Conservation (phyloP, 805 yeast species). For the Kodamaea neixiangensis region DNA sequence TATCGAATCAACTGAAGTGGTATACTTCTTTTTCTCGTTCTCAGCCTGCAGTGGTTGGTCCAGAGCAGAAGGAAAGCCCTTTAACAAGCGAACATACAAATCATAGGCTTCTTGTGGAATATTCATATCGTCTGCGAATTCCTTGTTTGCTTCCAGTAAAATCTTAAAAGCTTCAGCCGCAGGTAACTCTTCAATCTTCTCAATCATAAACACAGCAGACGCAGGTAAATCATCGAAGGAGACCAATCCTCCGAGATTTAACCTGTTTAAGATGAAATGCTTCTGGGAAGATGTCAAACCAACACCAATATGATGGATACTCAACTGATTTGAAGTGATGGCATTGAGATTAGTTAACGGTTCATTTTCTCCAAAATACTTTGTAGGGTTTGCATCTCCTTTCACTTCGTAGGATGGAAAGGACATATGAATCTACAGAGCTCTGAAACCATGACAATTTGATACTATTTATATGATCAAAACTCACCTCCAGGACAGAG, state of each 20-base stretch:
- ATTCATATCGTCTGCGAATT: conserved; percentile 50
- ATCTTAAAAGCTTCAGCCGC: conserved; percentile 42
- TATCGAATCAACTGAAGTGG: not conserved
- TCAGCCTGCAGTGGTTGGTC: not conserved
- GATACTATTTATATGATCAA: too few relatives aligned
- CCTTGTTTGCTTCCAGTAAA: conserved; percentile 38
- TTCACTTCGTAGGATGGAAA: not conserved
- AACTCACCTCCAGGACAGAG: too few relatives aligned
- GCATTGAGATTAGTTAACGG: conserved; percentile 18
- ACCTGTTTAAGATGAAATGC: conserved; percentile 26
- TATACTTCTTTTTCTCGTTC: not conserved
- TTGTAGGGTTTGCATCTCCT: too few relatives aligned
- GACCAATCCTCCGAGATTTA: conserved; percentile 26
- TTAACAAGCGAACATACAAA: conserved; percentile 25
- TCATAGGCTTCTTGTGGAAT: conserved; percentile 40
- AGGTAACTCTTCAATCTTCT: conserved; percentile 29
- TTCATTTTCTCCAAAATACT: conserved; percentile 8
- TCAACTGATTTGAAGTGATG: conserved; percentile 23
- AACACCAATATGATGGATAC: conserved; percentile 24
- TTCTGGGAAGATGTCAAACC: conserved; percentile 29
- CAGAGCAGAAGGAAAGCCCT: not conserved
- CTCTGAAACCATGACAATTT: too few relatives aligned
- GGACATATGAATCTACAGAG: too few relatives aligned
- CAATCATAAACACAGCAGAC: conserved; percentile 30
- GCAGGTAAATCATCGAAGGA: conserved; percentile 33